phyloP scores from a whole-genome alignment of 495 filamentous ascomycete species.

The Neurospora sp. region DNA sequence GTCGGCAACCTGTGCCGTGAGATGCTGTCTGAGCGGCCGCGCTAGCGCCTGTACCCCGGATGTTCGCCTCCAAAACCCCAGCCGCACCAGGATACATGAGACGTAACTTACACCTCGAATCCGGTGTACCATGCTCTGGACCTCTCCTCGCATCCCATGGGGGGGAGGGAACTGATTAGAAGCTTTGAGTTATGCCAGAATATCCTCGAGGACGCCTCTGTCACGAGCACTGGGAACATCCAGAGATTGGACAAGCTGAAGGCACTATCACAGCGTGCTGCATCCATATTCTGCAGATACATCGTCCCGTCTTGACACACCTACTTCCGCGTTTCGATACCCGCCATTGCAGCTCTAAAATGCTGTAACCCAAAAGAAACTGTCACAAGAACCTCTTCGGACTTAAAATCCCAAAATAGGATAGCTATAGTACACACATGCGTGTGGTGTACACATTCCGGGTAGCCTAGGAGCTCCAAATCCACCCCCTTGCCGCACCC shows the following conservation, averaged over 20 bases:
- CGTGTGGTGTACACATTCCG: not conserved
- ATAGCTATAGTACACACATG: not conserved
- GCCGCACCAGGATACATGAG: conserved; percentile 4
- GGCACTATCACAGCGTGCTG: not conserved
- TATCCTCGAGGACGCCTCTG: not conserved
- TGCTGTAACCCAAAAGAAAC: not conserved
- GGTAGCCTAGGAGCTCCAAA: not conserved
- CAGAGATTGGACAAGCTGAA: not conserved
- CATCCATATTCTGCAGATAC: not conserved
- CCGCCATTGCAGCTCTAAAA: not conserved
- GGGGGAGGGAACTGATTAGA: not conserved
- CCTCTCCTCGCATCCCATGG: not conserved
- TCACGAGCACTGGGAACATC: not conserved
- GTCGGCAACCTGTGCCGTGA: conserved; percentile 12
- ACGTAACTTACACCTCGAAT: not conserved
- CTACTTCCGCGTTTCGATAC: not conserved
- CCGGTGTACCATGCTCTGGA: not conserved
- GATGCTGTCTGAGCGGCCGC: conserved; percentile 9
- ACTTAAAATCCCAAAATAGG: not conserved
- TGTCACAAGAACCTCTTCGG: not conserved
- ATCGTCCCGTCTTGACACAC: not conserved
- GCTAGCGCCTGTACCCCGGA: conserved; percentile 14
- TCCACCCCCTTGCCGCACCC: not conserved
- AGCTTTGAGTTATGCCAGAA: not conserved
- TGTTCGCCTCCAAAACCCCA: conserved; percentile 26